Base-by-base conservation (phyloP, 164 flowering plant species). In the Macadamia tetraphylla region DNA sequence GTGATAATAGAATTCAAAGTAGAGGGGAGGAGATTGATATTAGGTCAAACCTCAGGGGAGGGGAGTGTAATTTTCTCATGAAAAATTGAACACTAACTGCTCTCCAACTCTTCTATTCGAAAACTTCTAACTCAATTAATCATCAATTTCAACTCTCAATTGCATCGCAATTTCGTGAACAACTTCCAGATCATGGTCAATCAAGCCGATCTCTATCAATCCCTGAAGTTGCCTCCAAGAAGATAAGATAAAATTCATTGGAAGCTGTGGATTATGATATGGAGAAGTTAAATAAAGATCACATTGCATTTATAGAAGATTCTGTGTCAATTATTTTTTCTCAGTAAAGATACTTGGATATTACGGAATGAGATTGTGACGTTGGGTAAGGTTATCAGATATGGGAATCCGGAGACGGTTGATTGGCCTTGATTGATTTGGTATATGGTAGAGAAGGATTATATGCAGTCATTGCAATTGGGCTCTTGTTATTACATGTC, bases 371-470 rank as follows among this genome's bases (percentile, higher is more conserved):
- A 92, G 76, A 80, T 95, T 43, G 9, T 83, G 76, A 69, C 65
- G 6, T 80, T 80, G 81, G 76, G 52, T 10, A 70, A 70, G 67
- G 32, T 62, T 69, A 82, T 95, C 6, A 86, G 73, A 61, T 88
- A 88, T 48, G 96, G 94, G 64, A 79, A 79, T 49, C 86, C 85
- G 0, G 89, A 89, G 79, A 90, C 77, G 78, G 81, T 95, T 56
- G 96, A 89, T 73, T 91, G 96, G 92, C 85, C 94, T 0, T 68
- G 80, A 0, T 67, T 95, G 82, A 52, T 95, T 6, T 95, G 99
- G 99, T 84, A 68, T 71, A 95, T 95, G 99, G 86, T 90, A 66
- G 96, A 89, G 84, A 90, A 85, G 79, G 99, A 95, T 80, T 65
- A 92, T 68, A 29, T 15, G 40, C 81, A 79, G 30, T 85, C 74